Base-by-base conservation (phyloP, 2,329 filamentous ascomycete species). In the Calonectria pseudoturangicola region DNA sequence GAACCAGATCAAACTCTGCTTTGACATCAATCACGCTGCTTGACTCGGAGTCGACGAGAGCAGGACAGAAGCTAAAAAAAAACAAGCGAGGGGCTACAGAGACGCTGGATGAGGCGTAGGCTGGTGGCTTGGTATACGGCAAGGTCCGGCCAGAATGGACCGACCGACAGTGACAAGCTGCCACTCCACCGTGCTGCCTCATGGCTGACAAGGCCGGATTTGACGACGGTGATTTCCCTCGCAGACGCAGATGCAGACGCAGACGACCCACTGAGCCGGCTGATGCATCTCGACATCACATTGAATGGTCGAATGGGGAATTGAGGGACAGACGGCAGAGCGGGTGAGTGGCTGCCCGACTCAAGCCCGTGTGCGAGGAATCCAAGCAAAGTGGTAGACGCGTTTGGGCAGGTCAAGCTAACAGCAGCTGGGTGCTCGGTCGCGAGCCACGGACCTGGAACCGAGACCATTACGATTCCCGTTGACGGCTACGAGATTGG, bases 101-200 rank as follows among this genome's bases (percentile, higher is more conserved):
- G 62, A 51, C 45, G 45, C 58, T 62, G 58, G 27, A 33, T 43
- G 73, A 60, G 65, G 65, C 51, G 64, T 54, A 18, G 70, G 66
- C 71, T 56, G 47, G 74, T 79, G 74, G 76, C 77, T 79, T 74
- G 64, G 60, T 63, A 18, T 64, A 71, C 76, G 77, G 77, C 68
- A 77, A 79, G 74, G 70, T 79, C 77, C 75, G 75, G 73, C 56
- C 70, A 73, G 51, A 73, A 74, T 77, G 66, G 75, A 72, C 76
- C 77, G 75, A 79, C 66, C 33, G 48, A 41, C 54, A 45, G 41
- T 28, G 48, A 58, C 51, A 51, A 56, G 36, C 51, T 66, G 50
- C 62, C 51, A 58, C 62, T 60, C 41, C 62, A 66, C 62, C 47
- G 51, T 18, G 28, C 63, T 66, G 30, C 33, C 12, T 54, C 36